phyloP scores from a whole-genome alignment of 2,329 filamentous ascomycete genomes.

The Ophiostoma montium region DNA sequence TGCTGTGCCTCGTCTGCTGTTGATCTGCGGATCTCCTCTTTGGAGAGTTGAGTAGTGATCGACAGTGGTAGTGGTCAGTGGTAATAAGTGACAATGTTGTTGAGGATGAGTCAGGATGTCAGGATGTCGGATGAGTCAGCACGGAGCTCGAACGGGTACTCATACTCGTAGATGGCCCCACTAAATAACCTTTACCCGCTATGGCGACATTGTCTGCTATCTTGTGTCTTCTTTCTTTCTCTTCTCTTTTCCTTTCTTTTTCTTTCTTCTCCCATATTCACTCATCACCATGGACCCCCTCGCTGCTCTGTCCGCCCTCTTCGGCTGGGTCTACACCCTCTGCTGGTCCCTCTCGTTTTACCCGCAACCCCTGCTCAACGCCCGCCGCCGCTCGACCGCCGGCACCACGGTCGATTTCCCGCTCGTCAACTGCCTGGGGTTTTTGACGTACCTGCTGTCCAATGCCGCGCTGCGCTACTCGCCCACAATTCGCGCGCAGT shows the following conservation, averaged over 20 bases:
- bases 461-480: constrained; percentile 68
- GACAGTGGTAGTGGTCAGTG: no score
- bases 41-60: no score
- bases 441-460: constrained; percentile 61
- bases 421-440: constrained; percentile 54
- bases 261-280: background rate
- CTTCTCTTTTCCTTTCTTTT: background rate
- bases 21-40: no score
- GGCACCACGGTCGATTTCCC: constrained; percentile 86
- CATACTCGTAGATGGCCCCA: background rate
- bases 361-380: constrained; percentile 76
- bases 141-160: no score
- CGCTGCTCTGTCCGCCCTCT: constrained; percentile 37
- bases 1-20: no score
- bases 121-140: background rate
- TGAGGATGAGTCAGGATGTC: background rate
- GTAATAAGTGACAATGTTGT: no score
- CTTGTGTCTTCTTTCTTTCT: background rate
- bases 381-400: constrained; percentile 57
- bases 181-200: background rate
- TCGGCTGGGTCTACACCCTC: constrained; percentile 63
- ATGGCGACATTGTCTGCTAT: background rate
- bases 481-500: constrained; percentile 61
- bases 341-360: constrained; percentile 88
- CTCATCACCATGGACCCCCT: constrained; percentile 23